Evolutionary conservation across 169 alveolate species (phyloP).

Genomic region (Eimeria sp.): DNA sequence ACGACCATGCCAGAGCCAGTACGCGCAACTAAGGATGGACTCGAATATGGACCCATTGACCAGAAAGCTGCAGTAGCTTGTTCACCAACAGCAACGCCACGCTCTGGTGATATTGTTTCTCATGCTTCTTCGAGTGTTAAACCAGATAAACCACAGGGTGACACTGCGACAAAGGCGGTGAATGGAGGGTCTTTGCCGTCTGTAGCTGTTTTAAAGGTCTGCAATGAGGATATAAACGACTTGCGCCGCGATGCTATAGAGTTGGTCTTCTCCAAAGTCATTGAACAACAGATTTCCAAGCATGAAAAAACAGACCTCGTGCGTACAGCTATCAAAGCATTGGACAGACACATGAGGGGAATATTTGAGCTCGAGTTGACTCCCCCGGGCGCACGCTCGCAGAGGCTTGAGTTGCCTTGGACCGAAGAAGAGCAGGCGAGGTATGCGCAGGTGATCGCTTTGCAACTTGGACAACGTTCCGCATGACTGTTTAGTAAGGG

Average conservation of each 20-base stretch:
- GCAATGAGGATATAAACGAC: slow-evolving; percentile 45
- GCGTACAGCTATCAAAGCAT: slow-evolving; percentile 48
- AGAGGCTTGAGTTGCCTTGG: slow-evolving; percentile 44
- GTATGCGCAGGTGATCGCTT: not conserved
- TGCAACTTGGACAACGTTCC: not conserved
- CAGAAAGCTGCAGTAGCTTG: not conserved
- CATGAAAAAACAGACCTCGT: slow-evolving; percentile 13
- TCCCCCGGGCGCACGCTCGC: not conserved
- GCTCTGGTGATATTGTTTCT: not conserved
- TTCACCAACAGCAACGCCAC: not conserved
- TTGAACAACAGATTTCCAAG: slow-evolving; percentile 14
- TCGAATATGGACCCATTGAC: not conserved
- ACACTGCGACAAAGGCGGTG: not conserved
- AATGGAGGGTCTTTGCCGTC: not conserved
- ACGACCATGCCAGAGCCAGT: not conserved
- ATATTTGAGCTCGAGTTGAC: slow-evolving; percentile 41
- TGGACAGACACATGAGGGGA: slow-evolving; percentile 61
- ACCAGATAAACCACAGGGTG: not conserved
- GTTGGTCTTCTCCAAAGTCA: slow-evolving; percentile 47
- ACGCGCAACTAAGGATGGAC: not conserved
- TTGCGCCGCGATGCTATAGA: slow-evolving; percentile 54
- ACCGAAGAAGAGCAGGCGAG: slow-evolving; percentile 66
- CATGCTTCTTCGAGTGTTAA: not conserved
- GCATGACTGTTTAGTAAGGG: not conserved
- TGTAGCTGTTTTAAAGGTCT: slow-evolving; percentile 48